Evolutionary conservation across 805 yeast genomes (phyloP).

Genomic region (Tetrapisispora pingtungensis): DNA sequence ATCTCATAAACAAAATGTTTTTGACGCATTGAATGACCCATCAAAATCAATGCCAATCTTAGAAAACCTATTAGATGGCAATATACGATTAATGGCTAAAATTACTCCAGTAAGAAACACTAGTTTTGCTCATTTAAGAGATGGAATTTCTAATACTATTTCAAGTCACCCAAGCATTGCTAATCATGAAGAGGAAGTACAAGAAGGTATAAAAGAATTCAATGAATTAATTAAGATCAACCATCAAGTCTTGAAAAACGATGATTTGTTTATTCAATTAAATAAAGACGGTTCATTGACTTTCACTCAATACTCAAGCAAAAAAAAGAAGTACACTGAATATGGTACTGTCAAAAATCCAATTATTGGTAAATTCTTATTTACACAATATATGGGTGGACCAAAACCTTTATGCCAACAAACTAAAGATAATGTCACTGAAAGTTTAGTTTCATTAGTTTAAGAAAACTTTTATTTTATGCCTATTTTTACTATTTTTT

Average conservation of each 20-base stretch:
- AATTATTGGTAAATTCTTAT: conserved; percentile 52
- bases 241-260: conserved; percentile 69
- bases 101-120: conserved; percentile 85
- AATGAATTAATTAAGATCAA: conserved; percentile 51
- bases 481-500: too few species aligned
- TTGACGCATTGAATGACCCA: conserved; percentile 40
- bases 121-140: conserved; percentile 80
- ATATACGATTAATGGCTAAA: conserved; percentile 57
- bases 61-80: conserved; percentile 45
- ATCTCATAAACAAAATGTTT: conserved; percentile 34
- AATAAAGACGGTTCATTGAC: conserved; percentile 38
- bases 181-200: conserved; percentile 36
- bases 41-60: conserved; percentile 44
- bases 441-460: conserved; percentile 14
- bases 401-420: conserved; percentile 26
- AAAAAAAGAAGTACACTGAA: conserved; percentile 26
- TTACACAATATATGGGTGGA: conserved; percentile 69
- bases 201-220: conserved; percentile 59
- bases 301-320: conserved; percentile 35
- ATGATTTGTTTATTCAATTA: conserved; percentile 51
- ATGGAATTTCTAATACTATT: conserved; percentile 77
- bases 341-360: conserved; percentile 60
- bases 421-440: conserved; percentile 19
- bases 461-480: background rate
- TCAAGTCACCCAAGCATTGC: conserved; percentile 56